Evolutionary conservation across 73 alveolate genomes (phyloP).

Genomic region (Paraurostyla sp.): DNA sequence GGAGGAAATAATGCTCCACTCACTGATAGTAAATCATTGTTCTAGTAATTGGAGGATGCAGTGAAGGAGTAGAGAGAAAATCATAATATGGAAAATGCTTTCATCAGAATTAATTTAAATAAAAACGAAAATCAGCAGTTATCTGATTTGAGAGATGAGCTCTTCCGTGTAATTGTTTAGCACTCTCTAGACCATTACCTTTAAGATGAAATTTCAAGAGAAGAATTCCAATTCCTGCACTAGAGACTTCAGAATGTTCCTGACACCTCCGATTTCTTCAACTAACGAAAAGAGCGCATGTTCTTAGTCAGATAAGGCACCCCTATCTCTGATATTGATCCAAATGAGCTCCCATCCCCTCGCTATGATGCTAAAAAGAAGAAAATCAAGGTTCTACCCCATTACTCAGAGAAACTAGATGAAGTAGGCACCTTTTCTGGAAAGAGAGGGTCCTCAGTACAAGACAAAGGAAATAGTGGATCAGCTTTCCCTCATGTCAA

Average conservation of each 20-base stretch:
- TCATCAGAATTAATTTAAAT: not conserved
- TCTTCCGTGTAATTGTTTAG: not conserved
- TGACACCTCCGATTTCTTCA: not conserved
- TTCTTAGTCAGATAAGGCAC: slow-evolving; percentile 52
- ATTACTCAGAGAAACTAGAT: slow-evolving; percentile 38
- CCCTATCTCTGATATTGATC: slow-evolving; percentile 47
- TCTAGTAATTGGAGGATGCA: not conserved
- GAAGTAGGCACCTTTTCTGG: too few species aligned
- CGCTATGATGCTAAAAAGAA: slow-evolving; percentile 47
- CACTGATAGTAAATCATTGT: slow-evolving; percentile 30
- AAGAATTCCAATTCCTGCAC: not conserved
- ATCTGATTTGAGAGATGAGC: slow-evolving; percentile 21
- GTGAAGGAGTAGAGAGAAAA: slow-evolving; percentile 43
- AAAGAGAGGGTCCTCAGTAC: too few species aligned
- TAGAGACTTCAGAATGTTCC: too few species aligned
- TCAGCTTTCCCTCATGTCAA: too few species aligned
- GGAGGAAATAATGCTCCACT: slow-evolving; percentile 39
- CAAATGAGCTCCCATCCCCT: slow-evolving; percentile 57
- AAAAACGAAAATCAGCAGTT: not conserved
- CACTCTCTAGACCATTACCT: not conserved
- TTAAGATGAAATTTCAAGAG: slow-evolving; percentile 25
- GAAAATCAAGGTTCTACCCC: slow-evolving; percentile 38
- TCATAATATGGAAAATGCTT: not conserved
- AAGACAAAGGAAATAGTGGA: too few species aligned
- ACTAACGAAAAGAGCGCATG: slow-evolving; percentile 21